A percentile compares a stretch with the other conserved stretches of the same genome.
phyloP scores from a whole-genome alignment of 345 rosid species.

The Lepidium aucheri region DNA sequence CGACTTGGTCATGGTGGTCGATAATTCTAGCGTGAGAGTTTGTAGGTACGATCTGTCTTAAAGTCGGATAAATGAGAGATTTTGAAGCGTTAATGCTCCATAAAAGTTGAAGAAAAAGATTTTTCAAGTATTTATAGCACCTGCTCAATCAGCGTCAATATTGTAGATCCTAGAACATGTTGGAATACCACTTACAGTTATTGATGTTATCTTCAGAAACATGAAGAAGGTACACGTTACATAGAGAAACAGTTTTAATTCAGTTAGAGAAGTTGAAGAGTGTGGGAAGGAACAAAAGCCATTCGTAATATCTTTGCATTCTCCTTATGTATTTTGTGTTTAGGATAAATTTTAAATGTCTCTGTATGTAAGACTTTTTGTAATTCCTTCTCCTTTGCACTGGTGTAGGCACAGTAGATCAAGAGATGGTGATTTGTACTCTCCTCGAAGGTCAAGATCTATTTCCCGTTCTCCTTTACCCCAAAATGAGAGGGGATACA shows the following conservation, averaged over 20 bases:
- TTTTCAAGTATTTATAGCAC: slow-evolving; percentile 46
- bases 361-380: background rate
- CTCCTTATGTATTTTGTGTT: background rate
- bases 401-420: slow-evolving; percentile 23
- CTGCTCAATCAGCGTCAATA: slow-evolving; percentile 46
- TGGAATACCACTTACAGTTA: slow-evolving; percentile 38
- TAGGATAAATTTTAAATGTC: background rate
- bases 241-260: slow-evolving; percentile 23
- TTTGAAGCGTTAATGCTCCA: slow-evolving; percentile 32
- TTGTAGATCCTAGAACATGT: slow-evolving; percentile 46
- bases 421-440: slow-evolving; percentile 34
- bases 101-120: slow-evolving; percentile 61
- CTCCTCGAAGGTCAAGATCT: slow-evolving; percentile 49
- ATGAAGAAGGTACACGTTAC: slow-evolving; percentile 54
- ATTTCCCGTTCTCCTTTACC: slow-evolving; percentile 52
- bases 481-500: slow-evolving; percentile 32
- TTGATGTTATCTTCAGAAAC: slow-evolving; percentile 34
- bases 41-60: background rate
- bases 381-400: background rate
- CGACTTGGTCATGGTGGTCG: slow-evolving; percentile 27
- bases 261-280: slow-evolving; percentile 27
- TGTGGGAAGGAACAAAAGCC: slow-evolving; percentile 5
- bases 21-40: slow-evolving; percentile 15
- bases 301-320: background rate
- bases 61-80: slow-evolving; percentile 41